Evolutionary conservation across 768 basidiomycete species (phyloP), one percentile per base, ranked within the genome.

Genomic region (Gloeophyllum trabeum): DNA sequence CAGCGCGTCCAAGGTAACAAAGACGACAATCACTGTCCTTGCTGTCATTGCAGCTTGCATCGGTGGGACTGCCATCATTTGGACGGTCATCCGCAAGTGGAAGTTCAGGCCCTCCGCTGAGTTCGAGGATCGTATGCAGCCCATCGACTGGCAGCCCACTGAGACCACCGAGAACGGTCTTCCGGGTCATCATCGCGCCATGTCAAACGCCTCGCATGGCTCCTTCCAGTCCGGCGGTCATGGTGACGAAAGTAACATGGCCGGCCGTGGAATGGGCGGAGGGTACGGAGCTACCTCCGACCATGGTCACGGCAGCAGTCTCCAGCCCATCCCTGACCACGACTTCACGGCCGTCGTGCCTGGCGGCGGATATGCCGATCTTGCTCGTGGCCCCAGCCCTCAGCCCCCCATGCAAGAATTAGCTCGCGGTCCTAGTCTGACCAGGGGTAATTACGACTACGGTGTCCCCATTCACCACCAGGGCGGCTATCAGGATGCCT

Each of bases 11-110:
- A 60, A 75, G 43, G 54, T 69, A 46, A 62, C 65, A 6, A 60
- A 58, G 38, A 60, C 66, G 19, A 66, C 68, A 1, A 48, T 71
- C 42, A 86, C 79, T 14, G 68, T 76, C 34, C 63, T 92, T 51
- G 81, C 88, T 52, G 73, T 75, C 40, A 66, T 86, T 40, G 89
- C 75, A 3, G 69, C 80, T 4, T 76, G 69, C 36, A 51, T 90
- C 34, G 89, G 76, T 40, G 81, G 71, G 23, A 55, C 81, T 40
- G 71, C 73, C 43, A 76, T 90, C 50, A 67, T 82, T 48, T 93
- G 89, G 89, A 92, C 88, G 38, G 63, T 89, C 54, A 84, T 91
- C 69, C 81, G 89, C 65, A 90, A 91, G 61, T 90, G 86, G 83
- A 89, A 90, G 65, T 79, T 91, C 54, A 77, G 75, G 42, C 76